phyloP scores from a whole-genome alignment of 495 filamentous ascomycete species.

The Geopyxis carbonaria region DNA sequence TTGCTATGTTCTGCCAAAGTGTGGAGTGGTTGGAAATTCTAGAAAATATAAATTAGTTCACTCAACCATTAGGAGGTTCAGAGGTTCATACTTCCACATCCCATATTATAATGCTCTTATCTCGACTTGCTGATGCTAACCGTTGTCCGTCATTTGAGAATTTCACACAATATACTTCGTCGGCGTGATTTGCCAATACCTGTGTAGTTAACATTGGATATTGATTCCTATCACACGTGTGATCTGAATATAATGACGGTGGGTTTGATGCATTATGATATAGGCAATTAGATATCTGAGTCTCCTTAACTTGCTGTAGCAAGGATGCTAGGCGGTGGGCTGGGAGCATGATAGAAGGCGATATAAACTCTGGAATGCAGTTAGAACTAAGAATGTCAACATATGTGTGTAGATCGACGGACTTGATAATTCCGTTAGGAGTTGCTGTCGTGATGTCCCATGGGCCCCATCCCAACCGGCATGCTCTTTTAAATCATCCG shows the following conservation, averaged over 20 bases:
- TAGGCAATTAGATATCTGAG: slow-evolving; percentile 64
- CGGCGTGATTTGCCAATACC: slow-evolving; percentile 55
- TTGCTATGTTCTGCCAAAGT: slow-evolving; percentile 44
- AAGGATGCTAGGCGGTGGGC: slow-evolving; percentile 76
- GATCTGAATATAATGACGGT: slow-evolving; percentile 78
- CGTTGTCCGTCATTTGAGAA: slow-evolving; percentile 82
- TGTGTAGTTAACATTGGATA: slow-evolving; percentile 54
- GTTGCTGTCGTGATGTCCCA: slow-evolving; percentile 52
- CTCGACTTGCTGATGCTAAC: slow-evolving; percentile 65
- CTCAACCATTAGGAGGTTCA: not conserved
- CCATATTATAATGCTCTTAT: slow-evolving; percentile 62
- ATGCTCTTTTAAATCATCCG: slow-evolving; percentile 62
- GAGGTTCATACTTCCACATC: slow-evolving; percentile 37
- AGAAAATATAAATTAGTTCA: slow-evolving; percentile 2
- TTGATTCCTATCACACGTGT: slow-evolving; percentile 59
- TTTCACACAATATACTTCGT: slow-evolving; percentile 78
- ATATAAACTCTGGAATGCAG: slow-evolving; percentile 55
- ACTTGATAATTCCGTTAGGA: slow-evolving; percentile 78
- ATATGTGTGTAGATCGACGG: slow-evolving; percentile 8
- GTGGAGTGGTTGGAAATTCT: slow-evolving; percentile 46
- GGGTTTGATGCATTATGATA: slow-evolving; percentile 71
- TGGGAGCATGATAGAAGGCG: slow-evolving; percentile 95
- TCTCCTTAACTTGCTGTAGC: slow-evolving; percentile 64
- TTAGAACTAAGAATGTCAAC: slow-evolving; percentile 9
- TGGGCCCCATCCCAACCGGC: slow-evolving; percentile 79